Conservation (phyloP, 192 early-diverging fungal genomes). For the Backusella parvicylindrica region DNA sequence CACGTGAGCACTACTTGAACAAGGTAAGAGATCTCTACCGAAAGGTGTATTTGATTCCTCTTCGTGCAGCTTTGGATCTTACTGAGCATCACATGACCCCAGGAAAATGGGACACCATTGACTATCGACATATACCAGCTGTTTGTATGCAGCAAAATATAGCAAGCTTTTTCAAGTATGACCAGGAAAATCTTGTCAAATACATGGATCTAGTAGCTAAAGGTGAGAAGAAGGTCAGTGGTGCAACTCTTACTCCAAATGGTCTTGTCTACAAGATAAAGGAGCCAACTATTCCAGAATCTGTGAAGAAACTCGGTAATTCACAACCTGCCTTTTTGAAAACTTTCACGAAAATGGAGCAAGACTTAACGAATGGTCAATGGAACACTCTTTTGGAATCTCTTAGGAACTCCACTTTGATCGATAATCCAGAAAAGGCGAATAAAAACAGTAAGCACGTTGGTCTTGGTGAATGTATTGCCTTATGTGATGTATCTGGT, state of each 20-base stretch:
- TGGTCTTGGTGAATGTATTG: constrained; percentile 36
- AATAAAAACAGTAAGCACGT: background rate
- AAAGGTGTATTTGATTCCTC: constrained; percentile 36
- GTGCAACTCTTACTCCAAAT: constrained; percentile 40
- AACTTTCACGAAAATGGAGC: constrained; percentile 14
- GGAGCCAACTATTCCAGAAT: background rate
- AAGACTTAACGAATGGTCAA: constrained; percentile 4
- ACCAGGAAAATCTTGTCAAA: constrained; percentile 26
- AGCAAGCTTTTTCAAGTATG: constrained; percentile 27
- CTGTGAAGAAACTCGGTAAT: background rate
- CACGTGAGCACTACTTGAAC: constrained; percentile 30
- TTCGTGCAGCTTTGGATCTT: constrained; percentile 40
- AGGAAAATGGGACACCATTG: constrained; percentile 39
- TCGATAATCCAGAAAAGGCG: background rate
- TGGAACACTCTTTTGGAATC: constrained; percentile 10
- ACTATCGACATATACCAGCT: constrained; percentile 42
- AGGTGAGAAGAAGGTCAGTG: constrained; percentile 38
- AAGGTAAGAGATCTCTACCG: constrained; percentile 31
- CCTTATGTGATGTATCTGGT: constrained; percentile 48
- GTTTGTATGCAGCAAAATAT: constrained; percentile 43
- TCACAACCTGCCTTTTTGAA: constrained; percentile 16
- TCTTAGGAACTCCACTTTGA: background rate
- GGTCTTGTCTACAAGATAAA: constrained; percentile 28
- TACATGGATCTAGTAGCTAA: constrained; percentile 31
- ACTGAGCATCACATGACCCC: constrained; percentile 41